A percentile compares a stretch with the other conserved stretches of the same genome.
Evolutionary conservation across 768 basidiomycete species (phyloP).

Genomic region (Hericium coralloides): DNA sequence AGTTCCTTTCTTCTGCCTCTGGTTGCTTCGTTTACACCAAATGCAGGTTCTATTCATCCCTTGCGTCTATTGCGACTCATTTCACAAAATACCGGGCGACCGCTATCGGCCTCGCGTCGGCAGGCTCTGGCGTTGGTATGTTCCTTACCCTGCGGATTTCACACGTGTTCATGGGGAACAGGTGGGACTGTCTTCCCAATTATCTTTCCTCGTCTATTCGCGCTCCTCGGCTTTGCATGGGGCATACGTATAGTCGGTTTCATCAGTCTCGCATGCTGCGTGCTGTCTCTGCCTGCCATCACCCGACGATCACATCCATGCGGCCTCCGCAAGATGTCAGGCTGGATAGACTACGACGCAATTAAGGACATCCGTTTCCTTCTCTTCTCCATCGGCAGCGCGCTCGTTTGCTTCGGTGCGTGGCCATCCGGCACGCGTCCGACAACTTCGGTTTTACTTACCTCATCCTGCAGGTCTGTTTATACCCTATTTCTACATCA

Average conservation of each 20-base stretch:
- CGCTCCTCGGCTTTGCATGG: conserved; percentile 19
- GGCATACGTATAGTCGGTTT: conserved; percentile 21
- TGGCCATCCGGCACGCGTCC: neutral
- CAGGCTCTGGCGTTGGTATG: conserved; percentile 23
- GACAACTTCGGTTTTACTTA: conserved; percentile 5
- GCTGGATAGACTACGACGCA: conserved; percentile 7
- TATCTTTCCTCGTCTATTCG: conserved; percentile 20
- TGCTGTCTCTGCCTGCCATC: conserved; percentile 15
- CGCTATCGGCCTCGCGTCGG: conserved; percentile 15
- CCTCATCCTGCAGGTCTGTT: conserved; percentile 14
- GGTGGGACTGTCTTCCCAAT: conserved; percentile 20
- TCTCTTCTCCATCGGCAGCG: conserved; percentile 15
- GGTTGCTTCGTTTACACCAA: conserved; percentile 33
- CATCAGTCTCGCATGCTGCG: conserved; percentile 9
- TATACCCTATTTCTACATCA: conserved; percentile 21
- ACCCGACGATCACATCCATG: conserved; percentile 8
- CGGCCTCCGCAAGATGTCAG: conserved; percentile 11
- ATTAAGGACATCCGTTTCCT: conserved; percentile 18
- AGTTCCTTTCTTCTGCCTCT: conserved; percentile 32
- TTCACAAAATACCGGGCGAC: neutral
- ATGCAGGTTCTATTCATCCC: conserved; percentile 37
- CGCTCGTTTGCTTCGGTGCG: conserved; percentile 1
- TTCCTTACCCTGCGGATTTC: neutral
- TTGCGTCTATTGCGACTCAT: conserved; percentile 9
- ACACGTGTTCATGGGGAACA: neutral